These are phyloP conservation scores for Prunus armeniaca DNA, from an alignment of 306 rosid species.

Conservation along the genomic window DNA sequence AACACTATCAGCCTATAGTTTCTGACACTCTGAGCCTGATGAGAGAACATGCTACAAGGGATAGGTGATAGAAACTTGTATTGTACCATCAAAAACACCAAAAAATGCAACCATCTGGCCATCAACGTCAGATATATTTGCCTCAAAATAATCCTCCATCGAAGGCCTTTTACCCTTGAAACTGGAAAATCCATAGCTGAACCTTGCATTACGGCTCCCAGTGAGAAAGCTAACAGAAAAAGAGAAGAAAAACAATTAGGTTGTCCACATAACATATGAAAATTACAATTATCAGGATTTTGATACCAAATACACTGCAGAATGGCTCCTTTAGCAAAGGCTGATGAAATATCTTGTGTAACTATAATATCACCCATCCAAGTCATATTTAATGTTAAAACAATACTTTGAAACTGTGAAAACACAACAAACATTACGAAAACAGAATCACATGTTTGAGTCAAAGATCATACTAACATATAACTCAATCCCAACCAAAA, in stretches of 20 bases:
- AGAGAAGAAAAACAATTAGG: not conserved
- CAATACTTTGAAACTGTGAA: not conserved
- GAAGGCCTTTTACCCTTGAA: constrained; percentile 90
- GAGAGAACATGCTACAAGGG: constrained; percentile 7
- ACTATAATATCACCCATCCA: not conserved
- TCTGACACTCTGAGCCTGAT: not conserved
- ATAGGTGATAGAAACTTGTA: constrained; percentile 10
- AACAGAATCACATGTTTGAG: not conserved
- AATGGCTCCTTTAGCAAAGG: not conserved
- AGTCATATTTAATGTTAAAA: not conserved
- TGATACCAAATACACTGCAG: not conserved
- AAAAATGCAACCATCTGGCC: constrained; percentile 88
- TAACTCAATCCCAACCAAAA: not conserved
- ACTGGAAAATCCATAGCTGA: constrained; percentile 90
- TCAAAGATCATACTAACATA: not conserved
- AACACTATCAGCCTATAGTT: not conserved
- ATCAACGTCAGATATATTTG: constrained; percentile 68
- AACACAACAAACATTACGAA: not conserved
- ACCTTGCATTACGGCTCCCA: constrained; percentile 59
- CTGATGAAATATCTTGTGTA: not conserved
- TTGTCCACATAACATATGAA: not conserved
- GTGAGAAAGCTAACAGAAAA: constrained; percentile 46
- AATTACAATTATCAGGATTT: not conserved
- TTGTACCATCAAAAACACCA: constrained; percentile 90
- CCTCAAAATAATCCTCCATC: constrained; percentile 91